Conservation (phyloP, 2,329 filamentous ascomycete species). For the Polychaeton citri region DNA sequence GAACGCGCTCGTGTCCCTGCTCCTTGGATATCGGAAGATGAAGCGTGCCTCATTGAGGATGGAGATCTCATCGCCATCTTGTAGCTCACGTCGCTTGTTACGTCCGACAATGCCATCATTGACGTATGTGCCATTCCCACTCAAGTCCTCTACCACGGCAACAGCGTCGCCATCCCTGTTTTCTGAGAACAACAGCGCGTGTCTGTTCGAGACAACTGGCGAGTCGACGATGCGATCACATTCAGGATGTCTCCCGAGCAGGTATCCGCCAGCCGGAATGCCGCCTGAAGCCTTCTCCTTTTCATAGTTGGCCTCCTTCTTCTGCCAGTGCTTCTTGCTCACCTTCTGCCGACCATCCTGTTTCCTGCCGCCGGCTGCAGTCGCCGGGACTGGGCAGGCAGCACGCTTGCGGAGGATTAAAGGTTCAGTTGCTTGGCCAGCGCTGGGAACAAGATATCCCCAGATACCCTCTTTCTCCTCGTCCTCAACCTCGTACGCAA, state of each 20-base stretch:
- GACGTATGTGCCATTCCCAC: conserved; percentile 91
- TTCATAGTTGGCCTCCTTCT: conserved; percentile 50
- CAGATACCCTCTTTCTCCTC: conserved; percentile 79
- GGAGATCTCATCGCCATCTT: conserved; percentile 82
- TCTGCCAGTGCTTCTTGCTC: conserved; percentile 40
- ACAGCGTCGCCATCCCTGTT: conserved; percentile 43
- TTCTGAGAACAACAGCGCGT: conserved; percentile 56
- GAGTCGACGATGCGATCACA: conserved; percentile 62
- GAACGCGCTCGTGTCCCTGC: conserved; percentile 62
- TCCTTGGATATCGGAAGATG: conserved; percentile 79
- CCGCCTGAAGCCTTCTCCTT: conserved; percentile 34
- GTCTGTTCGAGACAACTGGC: conserved; percentile 75
- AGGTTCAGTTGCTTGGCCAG: conserved; percentile 35
- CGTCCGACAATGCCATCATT: conserved; percentile 84
- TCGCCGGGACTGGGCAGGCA: conserved; percentile 48
- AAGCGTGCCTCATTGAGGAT: conserved; percentile 77
- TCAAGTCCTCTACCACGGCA: conserved; percentile 82
- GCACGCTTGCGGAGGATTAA: conserved; percentile 65
- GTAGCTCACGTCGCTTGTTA: conserved; percentile 78
- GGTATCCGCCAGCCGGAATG: conserved; percentile 64
- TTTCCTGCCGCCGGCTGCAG: conserved; percentile 18
- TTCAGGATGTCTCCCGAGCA: conserved; percentile 86
- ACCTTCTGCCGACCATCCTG: conserved; percentile 32
- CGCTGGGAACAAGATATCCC: conserved; percentile 83
- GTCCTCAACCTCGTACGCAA: conserved; percentile 73